Base-by-base conservation (phyloP, 768 basidiomycete genomes). In the Erythrobasidium yunnanense region DNA sequence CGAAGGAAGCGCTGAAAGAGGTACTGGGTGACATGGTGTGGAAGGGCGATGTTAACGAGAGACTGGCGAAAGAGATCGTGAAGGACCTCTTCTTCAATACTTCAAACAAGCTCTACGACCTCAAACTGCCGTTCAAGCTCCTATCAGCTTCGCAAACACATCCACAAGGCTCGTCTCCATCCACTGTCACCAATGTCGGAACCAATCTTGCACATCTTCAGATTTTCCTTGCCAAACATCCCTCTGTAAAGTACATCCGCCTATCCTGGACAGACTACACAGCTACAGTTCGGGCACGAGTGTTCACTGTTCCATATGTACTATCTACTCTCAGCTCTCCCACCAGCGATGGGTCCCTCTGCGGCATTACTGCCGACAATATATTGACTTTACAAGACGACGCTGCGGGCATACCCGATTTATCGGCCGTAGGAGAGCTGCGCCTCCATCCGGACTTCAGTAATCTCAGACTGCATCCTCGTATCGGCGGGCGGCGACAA, bases 361-460 rank as follows among this genome's bases (percentile, higher is more conserved):
- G 34, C 33, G 27, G 23, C 15, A 32, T 35, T 22, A 5, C 32
- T 23, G 27, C 32, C 3, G 29, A 55, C 42, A 38, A 32, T 4
- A 32, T 38, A 27, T 55, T 55, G 23, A 32, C 42, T 23, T 32
- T 55, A 15, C 54, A 55, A 20, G 42, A 55, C 30, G 54, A 55
- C 23, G 54, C 29, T 2, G 6, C 54, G 3, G 54, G 54, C 2
- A 55, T 55, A 23, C 32, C 54, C 29, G 54, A 55, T 32, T 55
- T 55, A n/a, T 30, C 33, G 7, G 32, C 54, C 8, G 42, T 38
- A 4, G 54, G 54, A 25, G 23, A 55, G 42, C 34, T 55, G 8
- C 29, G 23, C 2, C 42, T 34, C 22, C 22, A 34, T 55, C 54
- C 54, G 11, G 54, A 55, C 30, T 55, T 34, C 30, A 33, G 11